Percentiles rank a stretch among this genome's conserved stretches.
phyloP scores from a whole-genome alignment of 306 rosid species.

The Benincasa hispida region DNA sequence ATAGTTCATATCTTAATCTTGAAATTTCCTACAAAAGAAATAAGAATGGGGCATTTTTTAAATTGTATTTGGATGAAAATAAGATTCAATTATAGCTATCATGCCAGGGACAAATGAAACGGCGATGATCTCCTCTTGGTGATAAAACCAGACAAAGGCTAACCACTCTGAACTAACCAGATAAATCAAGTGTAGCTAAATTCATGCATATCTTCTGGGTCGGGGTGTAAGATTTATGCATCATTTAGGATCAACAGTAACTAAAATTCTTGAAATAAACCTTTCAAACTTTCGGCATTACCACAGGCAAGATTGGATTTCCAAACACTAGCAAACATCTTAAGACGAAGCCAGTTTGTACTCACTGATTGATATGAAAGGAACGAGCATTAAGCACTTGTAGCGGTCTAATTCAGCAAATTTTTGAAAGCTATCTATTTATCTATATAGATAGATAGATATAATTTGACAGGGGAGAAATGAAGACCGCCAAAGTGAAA shows the following conservation, averaged over 20 bases:
- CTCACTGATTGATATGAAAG: neutral
- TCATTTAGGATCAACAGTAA: neutral
- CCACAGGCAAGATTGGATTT: neutral
- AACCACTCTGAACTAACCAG: neutral
- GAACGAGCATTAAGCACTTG: neutral
- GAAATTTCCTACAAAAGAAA: slow-evolving; percentile 67
- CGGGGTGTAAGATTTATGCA: neutral
- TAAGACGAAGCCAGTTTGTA: neutral
- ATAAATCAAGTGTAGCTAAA: neutral
- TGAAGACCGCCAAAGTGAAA: neutral
- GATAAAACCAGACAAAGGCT: neutral
- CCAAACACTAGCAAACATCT: neutral
- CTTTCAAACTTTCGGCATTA: neutral
- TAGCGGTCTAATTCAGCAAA: neutral
- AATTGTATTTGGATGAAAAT: neutral
- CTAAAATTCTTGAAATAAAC: neutral
- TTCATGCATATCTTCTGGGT: neutral
- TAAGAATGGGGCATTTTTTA: neutral
- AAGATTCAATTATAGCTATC: neutral
- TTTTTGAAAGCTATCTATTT: no score
- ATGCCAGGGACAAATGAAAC: neutral
- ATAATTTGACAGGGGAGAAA: neutral
- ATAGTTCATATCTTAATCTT: slow-evolving; percentile 81
- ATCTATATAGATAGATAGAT: no score
- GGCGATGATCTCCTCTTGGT: neutral